Base-by-base conservation (phyloP, 805 yeast species). In the Ogataea saltuana region DNA sequence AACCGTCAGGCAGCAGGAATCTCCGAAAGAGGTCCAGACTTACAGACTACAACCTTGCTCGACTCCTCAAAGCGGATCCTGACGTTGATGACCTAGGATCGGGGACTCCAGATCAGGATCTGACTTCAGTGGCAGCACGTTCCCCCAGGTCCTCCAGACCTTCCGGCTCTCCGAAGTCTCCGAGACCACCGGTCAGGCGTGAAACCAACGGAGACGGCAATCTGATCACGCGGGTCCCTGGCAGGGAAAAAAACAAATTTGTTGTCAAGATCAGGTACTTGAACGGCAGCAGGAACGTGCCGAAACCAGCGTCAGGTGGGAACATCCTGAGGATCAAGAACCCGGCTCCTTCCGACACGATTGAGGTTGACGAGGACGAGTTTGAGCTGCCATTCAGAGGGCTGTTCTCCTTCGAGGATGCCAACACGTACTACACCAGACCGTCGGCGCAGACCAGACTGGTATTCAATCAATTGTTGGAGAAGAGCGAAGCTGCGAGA, bases 381-480 rank as follows among this genome's bases (percentile, higher is more conserved):
- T 61, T 68, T 35, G 84, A 82, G 42, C 55, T 80, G 21, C 93
- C 95, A 0, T 85, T 76, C 51, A 67, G 83, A 38, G 93, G 93
- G 0, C 74, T 85, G 0, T 63, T 85, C 15, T 62, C 72, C 15
- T 76, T 76, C 51, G 73, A 76, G 16, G 80, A 83, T 33, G 80
- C 83, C 26, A 74, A 72, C 21, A 84, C 88, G 1, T 68, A 68
- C 39, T 66, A 71, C 47, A 84, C 93, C 0, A 73, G 74, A 30
- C 95, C 95, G 0, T 73, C 73, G 1, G 53, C 56, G 4, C 55
- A 64, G 7, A 48, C 45, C 8, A 41, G 49, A 13, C 20, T 29
- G 2, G 12, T 49, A 3, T 86, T 85, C 55, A 68, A 74, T 13
- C 60, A 57, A 28, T 56, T 75, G 12, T 46, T 67, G 25, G 57